Evolutionary conservation across 75 land plant genomes (phyloP).

Genomic region (Gnetum montanum): DNA sequence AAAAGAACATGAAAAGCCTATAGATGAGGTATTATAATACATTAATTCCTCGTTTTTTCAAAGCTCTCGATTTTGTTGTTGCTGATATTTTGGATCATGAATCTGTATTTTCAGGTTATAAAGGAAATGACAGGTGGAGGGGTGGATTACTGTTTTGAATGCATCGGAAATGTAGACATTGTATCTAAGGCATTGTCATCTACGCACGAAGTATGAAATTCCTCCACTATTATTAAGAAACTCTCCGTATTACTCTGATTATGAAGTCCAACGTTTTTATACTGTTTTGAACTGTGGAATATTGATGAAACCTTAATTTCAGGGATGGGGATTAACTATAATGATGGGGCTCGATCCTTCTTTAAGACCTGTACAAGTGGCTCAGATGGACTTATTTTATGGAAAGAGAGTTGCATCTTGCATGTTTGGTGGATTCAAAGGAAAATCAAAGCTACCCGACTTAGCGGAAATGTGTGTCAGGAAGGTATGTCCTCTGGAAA

Average conservation of each 20-base stretch:
- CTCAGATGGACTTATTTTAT: slow-evolving; percentile 61
- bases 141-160: slow-evolving; percentile 80
- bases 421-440: slow-evolving; percentile 63
- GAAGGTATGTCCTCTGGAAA: slow-evolving; percentile 54
- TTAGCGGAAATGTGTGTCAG: slow-evolving; percentile 48
- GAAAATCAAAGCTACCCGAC: slow-evolving; percentile 53
- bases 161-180: slow-evolving; percentile 52
- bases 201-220: slow-evolving; percentile 36
- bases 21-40: slow-evolving; percentile 37
- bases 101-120: no score
- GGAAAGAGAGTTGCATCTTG: slow-evolving; percentile 41
- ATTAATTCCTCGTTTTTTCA: no score
- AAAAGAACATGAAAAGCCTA: slow-evolving; percentile 27
- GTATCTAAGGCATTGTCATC: slow-evolving; percentile 58
- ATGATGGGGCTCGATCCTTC: slow-evolving; percentile 52
- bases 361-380: slow-evolving; percentile 32
- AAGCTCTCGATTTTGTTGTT: not conserved
- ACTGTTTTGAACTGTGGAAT: no score
- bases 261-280: no score
- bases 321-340: slow-evolving; percentile 85
- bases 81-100: not conserved
- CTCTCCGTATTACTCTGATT: no score
- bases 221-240: no score
- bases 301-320: not conserved
- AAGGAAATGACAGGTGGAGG: slow-evolving; percentile 61